Percentiles rank a stretch among this genome's conserved stretches.
These are phyloP conservation scores for Setomelanomma holmii DNA, from an alignment of 2,329 filamentous ascomycete genomes.

Conservation along the genomic window DNA sequence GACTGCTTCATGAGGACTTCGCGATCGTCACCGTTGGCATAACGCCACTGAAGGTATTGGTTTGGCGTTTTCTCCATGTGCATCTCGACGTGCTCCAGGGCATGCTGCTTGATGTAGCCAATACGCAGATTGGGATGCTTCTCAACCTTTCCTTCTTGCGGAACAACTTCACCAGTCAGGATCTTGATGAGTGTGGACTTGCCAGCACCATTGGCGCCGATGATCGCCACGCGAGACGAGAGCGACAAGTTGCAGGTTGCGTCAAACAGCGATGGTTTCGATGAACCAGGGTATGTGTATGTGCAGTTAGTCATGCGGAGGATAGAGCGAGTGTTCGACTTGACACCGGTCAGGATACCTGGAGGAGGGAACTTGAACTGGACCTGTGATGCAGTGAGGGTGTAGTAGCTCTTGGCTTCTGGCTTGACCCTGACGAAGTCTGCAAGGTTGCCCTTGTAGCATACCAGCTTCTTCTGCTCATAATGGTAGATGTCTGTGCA, in stretches of 20 bases:
- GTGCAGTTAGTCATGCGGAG: constrained; percentile 92
- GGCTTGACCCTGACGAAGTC: constrained; percentile 88
- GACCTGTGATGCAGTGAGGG: constrained; percentile 82
- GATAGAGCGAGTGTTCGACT: constrained; percentile 91
- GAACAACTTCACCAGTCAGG: constrained; percentile 89
- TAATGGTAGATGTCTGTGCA: constrained; percentile 99
- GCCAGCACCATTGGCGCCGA: constrained; percentile 95
- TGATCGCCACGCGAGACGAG: constrained; percentile 93
- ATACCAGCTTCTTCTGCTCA: constrained; percentile 92
- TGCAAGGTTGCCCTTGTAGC: constrained; percentile 82
- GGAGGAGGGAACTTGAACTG: constrained; percentile 99
- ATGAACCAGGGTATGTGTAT: constrained; percentile 89
- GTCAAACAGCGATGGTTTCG: constrained; percentile 85
- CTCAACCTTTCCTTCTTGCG: constrained; percentile 84
- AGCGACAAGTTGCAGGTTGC: constrained; percentile 88
- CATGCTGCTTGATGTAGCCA: constrained; percentile 99
- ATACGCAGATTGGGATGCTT: constrained; percentile 99
- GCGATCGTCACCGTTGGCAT: constrained; percentile 94
- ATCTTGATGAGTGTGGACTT: constrained; percentile 99
- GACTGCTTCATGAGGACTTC: constrained; percentile 99
- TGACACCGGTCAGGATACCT: constrained; percentile 92
- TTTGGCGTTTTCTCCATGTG: constrained; percentile 99
- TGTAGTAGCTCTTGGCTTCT: constrained; percentile 98
- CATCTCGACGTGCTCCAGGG: constrained; percentile 99
- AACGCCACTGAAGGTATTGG: constrained; percentile 98